Conservation (phyloP, 495 filamentous ascomycete species). For the Podospora pseudoanserina region DNA sequence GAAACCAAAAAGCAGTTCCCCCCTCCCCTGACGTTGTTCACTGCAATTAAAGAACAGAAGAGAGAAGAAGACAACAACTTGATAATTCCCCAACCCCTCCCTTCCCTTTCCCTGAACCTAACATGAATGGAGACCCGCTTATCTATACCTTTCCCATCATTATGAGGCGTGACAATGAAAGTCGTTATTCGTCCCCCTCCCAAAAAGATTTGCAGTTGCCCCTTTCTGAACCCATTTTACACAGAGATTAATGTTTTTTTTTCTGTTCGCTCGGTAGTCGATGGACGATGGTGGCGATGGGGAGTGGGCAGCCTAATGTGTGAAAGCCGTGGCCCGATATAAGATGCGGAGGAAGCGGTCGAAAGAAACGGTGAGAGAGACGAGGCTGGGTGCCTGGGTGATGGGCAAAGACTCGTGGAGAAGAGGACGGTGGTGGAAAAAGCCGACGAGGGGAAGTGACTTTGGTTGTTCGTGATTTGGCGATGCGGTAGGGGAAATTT, state of each 20-base stretch:
- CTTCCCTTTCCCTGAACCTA: conserved; percentile 5
- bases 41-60: background rate
- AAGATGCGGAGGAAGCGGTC: conserved; percentile 20
- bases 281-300: conserved; percentile 6
- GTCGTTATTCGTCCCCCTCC: conserved; percentile 35
- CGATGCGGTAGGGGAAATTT: conserved; percentile 38
- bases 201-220: conserved; percentile 18
- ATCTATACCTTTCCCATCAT: conserved; percentile 32
- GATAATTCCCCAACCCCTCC: conserved; percentile 13
- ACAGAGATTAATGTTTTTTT: conserved; percentile 26
- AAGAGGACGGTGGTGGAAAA: conserved; percentile 15
- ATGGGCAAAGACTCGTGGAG: background rate
- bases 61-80: conserved; percentile 14
- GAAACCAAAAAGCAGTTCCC: conserved; percentile 1
- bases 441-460: conserved; percentile 13
- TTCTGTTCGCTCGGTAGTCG: conserved; percentile 26
- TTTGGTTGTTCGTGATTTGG: conserved; percentile 18
- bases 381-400: conserved; percentile 19
- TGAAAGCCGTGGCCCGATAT: conserved; percentile 13
- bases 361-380: conserved; percentile 22
- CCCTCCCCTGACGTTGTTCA: background rate
- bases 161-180: conserved; percentile 28
- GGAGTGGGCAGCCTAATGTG: conserved; percentile 4
- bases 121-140: conserved; percentile 14
- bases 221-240: conserved; percentile 21